These are phyloP conservation scores for Inonotus obliquus DNA, from an alignment of 1,284 basidiomycete genomes.

Conservation along the genomic window DNA sequence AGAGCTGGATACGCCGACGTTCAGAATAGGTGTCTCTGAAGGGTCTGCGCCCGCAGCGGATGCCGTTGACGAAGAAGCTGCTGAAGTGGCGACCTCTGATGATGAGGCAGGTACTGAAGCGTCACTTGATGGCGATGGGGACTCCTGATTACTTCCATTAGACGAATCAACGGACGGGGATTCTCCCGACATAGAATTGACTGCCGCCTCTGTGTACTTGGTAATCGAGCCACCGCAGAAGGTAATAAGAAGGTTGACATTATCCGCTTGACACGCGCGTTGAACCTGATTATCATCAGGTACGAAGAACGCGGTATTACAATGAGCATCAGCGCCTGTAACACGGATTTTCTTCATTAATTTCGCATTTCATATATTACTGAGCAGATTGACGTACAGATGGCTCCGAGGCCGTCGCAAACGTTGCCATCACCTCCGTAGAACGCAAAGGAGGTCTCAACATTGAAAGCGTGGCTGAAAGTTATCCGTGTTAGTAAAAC, in stretches of 20 bases:
- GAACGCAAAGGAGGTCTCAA: slow-evolving; percentile 28
- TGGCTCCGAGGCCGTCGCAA: slow-evolving; percentile 31
- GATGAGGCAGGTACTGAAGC: not conserved
- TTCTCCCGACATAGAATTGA: slow-evolving; percentile 8
- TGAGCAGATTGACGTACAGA: slow-evolving; percentile 24
- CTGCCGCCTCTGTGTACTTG: slow-evolving; percentile 12
- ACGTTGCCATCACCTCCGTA: slow-evolving; percentile 10
- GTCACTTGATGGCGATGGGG: not conserved
- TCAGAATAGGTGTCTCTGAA: not conserved
- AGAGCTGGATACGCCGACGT: not conserved
- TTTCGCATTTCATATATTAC: not conserved
- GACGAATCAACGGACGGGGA: not conserved
- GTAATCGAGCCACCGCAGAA: slow-evolving; percentile 15
- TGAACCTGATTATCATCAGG: slow-evolving; percentile 39
- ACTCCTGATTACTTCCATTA: not conserved
- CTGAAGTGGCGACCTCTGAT: not conserved
- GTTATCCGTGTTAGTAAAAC: not conserved
- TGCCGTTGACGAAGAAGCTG: not conserved
- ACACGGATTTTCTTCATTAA: not conserved
- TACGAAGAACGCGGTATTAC: slow-evolving; percentile 35
- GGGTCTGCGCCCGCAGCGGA: not conserved
- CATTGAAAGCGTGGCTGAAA: slow-evolving; percentile 31
- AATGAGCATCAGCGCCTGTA: slow-evolving; percentile 27
- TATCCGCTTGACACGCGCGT: slow-evolving; percentile 29
- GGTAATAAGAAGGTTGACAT: slow-evolving; percentile 23